Percentiles rank a stretch among this genome's conserved stretches.
Evolutionary conservation across 257 asterid genomes (phyloP).

Genomic region (Oldenlandia corymbosa): DNA sequence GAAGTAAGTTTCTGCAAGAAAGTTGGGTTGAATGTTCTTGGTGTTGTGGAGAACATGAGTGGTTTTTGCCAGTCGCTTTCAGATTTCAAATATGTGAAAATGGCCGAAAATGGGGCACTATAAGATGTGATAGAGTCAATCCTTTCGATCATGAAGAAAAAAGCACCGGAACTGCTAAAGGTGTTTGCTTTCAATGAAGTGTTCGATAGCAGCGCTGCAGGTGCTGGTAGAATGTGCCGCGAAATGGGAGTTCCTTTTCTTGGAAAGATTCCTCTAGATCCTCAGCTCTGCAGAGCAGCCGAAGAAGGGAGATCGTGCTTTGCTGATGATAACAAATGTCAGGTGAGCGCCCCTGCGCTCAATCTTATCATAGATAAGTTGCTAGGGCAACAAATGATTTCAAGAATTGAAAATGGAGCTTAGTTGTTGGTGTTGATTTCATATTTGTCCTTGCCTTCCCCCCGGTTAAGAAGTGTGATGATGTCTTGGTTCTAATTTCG

Average conservation of each 20-base stretch:
- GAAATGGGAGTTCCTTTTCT: slow-evolving; percentile 84
- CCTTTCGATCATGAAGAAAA: slow-evolving; percentile 48
- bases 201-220: slow-evolving; percentile 78
- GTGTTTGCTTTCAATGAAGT: slow-evolving; percentile 62
- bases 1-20: slow-evolving; percentile 87
- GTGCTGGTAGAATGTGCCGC: slow-evolving; percentile 78
- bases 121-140: slow-evolving; percentile 59
- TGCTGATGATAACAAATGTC: slow-evolving; percentile 47
- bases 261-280: slow-evolving; percentile 85
- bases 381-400: slow-evolving; percentile 34
- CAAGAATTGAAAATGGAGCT: slow-evolving; percentile 33
- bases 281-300: slow-evolving; percentile 82
- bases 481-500: no score
- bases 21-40: slow-evolving; percentile 67
- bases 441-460: no score
- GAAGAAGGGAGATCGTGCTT: slow-evolving; percentile 94
- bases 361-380: slow-evolving; percentile 51
- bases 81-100: slow-evolving; percentile 46
- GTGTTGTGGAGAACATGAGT: slow-evolving; percentile 94
- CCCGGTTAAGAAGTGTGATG: no score
- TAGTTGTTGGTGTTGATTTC: neutral
- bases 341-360: slow-evolving; percentile 56
- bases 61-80: slow-evolving; percentile 63
- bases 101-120: slow-evolving; percentile 43
- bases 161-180: slow-evolving; percentile 55